Evolutionary conservation across 805 yeast genomes (phyloP).

Genomic region (Torulaspora microellipsoides): DNA sequence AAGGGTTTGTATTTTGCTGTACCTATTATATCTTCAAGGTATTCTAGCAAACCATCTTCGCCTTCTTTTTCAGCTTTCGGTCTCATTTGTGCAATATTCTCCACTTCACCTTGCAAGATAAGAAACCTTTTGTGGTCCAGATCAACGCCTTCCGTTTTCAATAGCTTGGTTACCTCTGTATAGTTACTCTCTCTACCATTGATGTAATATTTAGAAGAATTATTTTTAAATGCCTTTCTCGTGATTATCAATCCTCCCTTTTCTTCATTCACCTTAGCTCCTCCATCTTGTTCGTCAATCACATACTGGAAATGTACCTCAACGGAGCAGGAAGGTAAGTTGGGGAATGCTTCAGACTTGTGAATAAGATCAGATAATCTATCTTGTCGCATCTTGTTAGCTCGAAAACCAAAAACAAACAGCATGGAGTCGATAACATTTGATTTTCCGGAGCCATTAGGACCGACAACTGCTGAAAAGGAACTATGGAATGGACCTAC

Average conservation of each 20-base stretch:
- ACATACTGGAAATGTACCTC: constrained; percentile 85
- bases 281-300: constrained; percentile 49
- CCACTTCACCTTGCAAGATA: constrained; percentile 97
- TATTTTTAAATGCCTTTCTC: constrained; percentile 73
- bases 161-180: constrained; percentile 68
- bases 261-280: constrained; percentile 45
- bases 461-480: constrained; percentile 97
- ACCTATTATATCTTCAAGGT: constrained; percentile 94
- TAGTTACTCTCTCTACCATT: constrained; percentile 67
- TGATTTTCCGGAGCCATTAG: constrained; percentile 97
- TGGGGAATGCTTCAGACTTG: constrained; percentile 69
- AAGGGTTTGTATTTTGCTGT: constrained; percentile 76
- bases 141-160: constrained; percentile 83
- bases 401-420: constrained; percentile 95
- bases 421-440: constrained; percentile 95
- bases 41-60: constrained; percentile 92
- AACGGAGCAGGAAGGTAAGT: constrained; percentile 74
- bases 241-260: constrained; percentile 62
- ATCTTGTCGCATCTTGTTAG: constrained; percentile 94
- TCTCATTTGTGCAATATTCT: constrained; percentile 97
- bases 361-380: constrained; percentile 91
- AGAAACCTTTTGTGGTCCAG: constrained; percentile 91
- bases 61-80: constrained; percentile 89
- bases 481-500: constrained; percentile 94
- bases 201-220: constrained; percentile 72